Percentiles rank a stretch among this genome's conserved stretches.
These are phyloP conservation scores for Rhodamnia argentea DNA, from an alignment of 345 rosid genomes.

Conservation along the genomic window DNA sequence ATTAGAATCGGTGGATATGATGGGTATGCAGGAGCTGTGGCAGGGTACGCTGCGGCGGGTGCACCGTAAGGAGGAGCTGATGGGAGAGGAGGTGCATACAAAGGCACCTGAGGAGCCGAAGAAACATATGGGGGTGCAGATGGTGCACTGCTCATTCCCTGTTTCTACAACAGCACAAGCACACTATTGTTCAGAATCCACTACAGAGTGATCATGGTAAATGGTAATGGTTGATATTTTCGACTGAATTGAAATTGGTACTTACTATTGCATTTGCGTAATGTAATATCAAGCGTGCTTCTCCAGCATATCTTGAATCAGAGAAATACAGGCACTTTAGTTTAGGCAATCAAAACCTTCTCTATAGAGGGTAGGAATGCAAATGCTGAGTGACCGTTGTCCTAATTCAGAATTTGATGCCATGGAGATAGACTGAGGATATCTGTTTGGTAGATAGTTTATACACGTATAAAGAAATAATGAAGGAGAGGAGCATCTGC, in stretches of 20 bases:
- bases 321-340: background rate
- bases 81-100: constrained; percentile 16
- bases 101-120: constrained; percentile 6
- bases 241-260: background rate
- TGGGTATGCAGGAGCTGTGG: constrained; percentile 17
- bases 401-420: background rate
- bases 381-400: background rate
- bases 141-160: constrained; percentile 13
- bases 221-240: background rate
- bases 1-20: constrained; percentile 1
- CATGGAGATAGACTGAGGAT: background rate
- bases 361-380: background rate
- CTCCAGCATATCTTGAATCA: constrained; percentile 69
- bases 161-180: constrained; percentile 33
- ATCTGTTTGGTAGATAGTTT: background rate
- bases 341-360: background rate
- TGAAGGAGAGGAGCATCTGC: background rate
- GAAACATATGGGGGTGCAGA: constrained; percentile 35
- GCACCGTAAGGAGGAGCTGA: constrained; percentile 14
- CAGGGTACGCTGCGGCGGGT: constrained; percentile 4
- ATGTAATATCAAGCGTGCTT: constrained; percentile 60
- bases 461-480: background rate
- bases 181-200: background rate
- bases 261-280: constrained; percentile 57
- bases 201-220: background rate